Base-by-base conservation (phyloP, 2,329 filamentous ascomycete species). In the Aureobasidium sp. region DNA sequence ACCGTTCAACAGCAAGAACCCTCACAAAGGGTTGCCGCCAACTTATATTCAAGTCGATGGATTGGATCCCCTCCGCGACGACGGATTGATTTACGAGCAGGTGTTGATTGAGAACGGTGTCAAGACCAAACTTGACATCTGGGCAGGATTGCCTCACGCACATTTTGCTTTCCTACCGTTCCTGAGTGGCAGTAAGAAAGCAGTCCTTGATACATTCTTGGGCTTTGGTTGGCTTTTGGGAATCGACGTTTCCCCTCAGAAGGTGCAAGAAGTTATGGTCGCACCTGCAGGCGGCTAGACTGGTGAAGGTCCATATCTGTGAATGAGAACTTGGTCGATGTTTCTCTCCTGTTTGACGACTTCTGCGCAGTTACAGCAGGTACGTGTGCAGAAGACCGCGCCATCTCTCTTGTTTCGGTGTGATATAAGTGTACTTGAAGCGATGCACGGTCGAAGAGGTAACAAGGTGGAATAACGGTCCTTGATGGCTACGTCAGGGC, bases 11-110 rank as follows among this genome's bases (percentile, higher is more conserved):
- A 69, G 65, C 46, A 62, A 64, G 33, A 70, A 63, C 1, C 63
- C 65, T 1, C 69, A 75, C 51, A 62, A 64, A 2, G 70, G 65
- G 4, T 68, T 80, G 25, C 79, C 79, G 4, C 72, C 70, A 2
- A 73, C 77, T 0, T 83, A 80, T 65, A 69, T 84, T 1, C 78
- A 81, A 65, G 71, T 81, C 0, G 75, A 73, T 62, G 81, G 80
- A 11, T 62, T 78, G 61, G 81, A 83, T 65, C 76, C 76, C 0
- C 63, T 80, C 2, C 69, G 81, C 4, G 81, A 84, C 61, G 81
- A 83, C 58, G 78, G 71, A 0, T 62, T 84, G 47, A 76, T 83
- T 0, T 83, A 82, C 63, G 79, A 81, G 63, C 68, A 73, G 40
- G 66, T 78, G 2, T 65, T 83, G 60, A 69, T 74, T 33, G 76